Base-by-base conservation (phyloP, 805 yeast species). In the Candida dendrica region DNA sequence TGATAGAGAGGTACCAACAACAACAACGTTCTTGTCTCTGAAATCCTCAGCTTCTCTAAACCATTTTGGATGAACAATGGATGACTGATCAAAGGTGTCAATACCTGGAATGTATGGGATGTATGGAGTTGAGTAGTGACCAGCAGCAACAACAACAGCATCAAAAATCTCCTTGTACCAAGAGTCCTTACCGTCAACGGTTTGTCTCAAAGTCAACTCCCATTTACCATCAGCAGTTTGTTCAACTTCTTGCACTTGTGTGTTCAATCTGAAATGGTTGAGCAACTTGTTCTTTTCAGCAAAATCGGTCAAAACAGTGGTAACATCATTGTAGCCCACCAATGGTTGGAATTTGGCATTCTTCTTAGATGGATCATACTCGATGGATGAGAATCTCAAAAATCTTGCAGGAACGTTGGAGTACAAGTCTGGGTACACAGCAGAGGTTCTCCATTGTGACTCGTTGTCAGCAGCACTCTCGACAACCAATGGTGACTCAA, bases 91-190 rank as follows among this genome's bases (percentile, higher is more conserved):
- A 34, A 56, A 50, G 10, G 54, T 49, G 34, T 59, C 59, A 19
- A 81, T 52, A 1, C 84, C 84, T 8, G 55, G 54, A 35, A 68
- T 60, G 8, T 64, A 56, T 1, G 88, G 87, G 36, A 72, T 54
- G 43, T 56, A 64, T 2, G 88, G 87, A 10, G 71, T 62, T 26
- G 76, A 66, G 53, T 69, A 77, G 50, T 76, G 77, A 9, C 88
- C 88, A 15, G 71, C 58, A 4, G 83, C 77, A n/a, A 79, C 60
- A 4, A 74, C 67, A 11, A 81, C 71, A 7, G 73, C 80, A 54
- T 81, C 86, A 46, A 68, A 76, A 30, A 49, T 51, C 48, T 72
- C 72, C 19, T 44, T 54, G 45, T 72, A 71, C 76, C 75, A 71
- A 40, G 53, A 53, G 22, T 55, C 66, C n/a, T 38, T 47, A 10